A percentile compares a stretch with the other conserved stretches of the same genome.
These are phyloP conservation scores for Aspergillus egyptiacus DNA, from an alignment of 495 filamentous ascomycete genomes.

Conservation along the genomic window DNA sequence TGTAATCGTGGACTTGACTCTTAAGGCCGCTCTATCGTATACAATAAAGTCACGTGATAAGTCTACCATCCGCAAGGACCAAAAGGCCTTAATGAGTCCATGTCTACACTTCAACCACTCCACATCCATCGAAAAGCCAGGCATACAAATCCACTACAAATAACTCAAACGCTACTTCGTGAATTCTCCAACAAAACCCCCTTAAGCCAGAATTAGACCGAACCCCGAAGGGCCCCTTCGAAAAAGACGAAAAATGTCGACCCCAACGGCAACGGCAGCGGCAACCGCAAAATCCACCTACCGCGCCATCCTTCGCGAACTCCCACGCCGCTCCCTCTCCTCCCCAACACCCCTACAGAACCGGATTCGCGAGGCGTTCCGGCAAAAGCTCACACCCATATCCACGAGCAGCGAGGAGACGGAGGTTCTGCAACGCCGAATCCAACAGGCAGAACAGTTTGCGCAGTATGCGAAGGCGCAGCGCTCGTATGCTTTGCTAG, in stretches of 20 bases:
- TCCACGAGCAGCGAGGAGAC: neutral
- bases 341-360: conserved; percentile 54
- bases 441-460: conserved; percentile 67
- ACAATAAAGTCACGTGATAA: too few species aligned
- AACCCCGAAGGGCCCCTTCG: conserved; percentile 1
- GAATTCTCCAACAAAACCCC: too few species aligned
- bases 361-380: conserved; percentile 50
- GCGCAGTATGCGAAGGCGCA: conserved; percentile 77
- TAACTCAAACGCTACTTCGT: too few species aligned
- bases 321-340: conserved; percentile 61
- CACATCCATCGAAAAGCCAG: neutral
- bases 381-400: conserved; percentile 12
- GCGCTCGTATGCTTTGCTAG: conserved; percentile 65
- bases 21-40: too few species aligned
- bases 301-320: conserved; percentile 83
- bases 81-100: too few species aligned
- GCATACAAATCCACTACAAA: too few species aligned
- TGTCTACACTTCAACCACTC: neutral
- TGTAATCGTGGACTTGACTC: too few species aligned
- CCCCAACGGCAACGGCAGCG: conserved; percentile 30
- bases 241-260: conserved; percentile 20
- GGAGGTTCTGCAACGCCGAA: conserved; percentile 16
- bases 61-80: too few species aligned
- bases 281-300: conserved; percentile 67
- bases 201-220: conserved; percentile 3